Conservation (phyloP, 257 asterid species). For the Primulina tabacum region DNA sequence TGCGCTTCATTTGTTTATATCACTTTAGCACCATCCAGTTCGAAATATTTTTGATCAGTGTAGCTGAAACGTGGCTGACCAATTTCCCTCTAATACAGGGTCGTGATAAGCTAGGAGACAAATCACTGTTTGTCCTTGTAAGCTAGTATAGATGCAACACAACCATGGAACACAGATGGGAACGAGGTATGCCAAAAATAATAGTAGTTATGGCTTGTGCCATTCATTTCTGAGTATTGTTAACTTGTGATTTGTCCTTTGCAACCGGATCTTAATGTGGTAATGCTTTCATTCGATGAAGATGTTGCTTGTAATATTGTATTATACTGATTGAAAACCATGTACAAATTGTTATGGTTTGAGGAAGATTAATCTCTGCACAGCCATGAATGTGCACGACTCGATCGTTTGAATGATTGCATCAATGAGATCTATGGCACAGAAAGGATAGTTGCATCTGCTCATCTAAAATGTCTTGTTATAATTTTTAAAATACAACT, state of each 20-base stretch:
- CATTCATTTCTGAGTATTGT: not conserved
- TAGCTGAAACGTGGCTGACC: constrained; percentile 9
- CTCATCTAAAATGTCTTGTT: not conserved
- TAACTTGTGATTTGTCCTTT: constrained; percentile 9
- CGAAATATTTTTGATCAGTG: not conserved
- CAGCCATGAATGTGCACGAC: not conserved
- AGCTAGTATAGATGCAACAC: constrained; percentile 31
- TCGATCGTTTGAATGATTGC: not conserved
- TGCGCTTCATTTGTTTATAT: not conserved
- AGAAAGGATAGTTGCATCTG: not conserved
- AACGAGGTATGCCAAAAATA: not conserved
- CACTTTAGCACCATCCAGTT: not conserved
- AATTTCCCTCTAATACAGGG: constrained; percentile 45
- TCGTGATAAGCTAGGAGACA: constrained; percentile 67
- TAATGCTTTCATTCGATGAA: constrained; percentile 4
- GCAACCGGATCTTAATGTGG: not conserved
- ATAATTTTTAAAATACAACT: no score
- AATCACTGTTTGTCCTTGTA: constrained; percentile 72
- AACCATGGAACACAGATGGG: constrained; percentile 15
- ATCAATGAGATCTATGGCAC: not conserved
- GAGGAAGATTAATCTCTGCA: not conserved
- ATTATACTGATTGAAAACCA: not conserved
- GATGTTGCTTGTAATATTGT: not conserved
- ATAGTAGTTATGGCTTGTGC: constrained; percentile 7
- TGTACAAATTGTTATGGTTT: no score